Evolutionary conservation across 2,329 filamentous ascomycete genomes (phyloP), one percentile per base, ranked within the genome.

Genomic region (Aspergillus unguis): DNA sequence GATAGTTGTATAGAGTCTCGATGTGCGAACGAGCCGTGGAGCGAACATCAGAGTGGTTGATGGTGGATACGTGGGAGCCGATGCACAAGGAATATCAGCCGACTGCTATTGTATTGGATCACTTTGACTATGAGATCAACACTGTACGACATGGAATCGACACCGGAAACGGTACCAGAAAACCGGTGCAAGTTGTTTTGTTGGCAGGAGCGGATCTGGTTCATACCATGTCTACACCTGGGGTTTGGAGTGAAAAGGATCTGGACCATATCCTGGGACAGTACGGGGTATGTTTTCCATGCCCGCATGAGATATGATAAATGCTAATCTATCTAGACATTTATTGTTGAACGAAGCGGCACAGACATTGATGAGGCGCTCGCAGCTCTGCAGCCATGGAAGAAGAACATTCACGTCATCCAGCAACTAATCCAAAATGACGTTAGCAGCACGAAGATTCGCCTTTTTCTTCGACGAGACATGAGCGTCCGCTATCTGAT

Each of bases 41-140:
- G 28, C 80, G 87, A 61, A 85, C 88, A 47, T 85, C 86, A 46
- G 84, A 84, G 62, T 91, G 88, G 85, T 78, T 95, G 55, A 90
- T 90, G 84, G 88, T 94, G 42, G 90, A 95, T 68, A 85, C 88
- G 0, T 95, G 88, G 86, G 92, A 96, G 77, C 88, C 90, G n/a
- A 77, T 87, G 63, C 85, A 95, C 73, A 83, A 86, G 65, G 81
- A 88, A 60, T 97, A 96, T 68, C 86, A 90, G 57, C 90, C 91
- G 11, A 97, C 92, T 1, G 92, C 92, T 36, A 83, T 87, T 62
- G 92, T 96, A 37, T 78, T 96, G 44, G 90, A 95, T 66, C 92
- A 96, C 72, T 94, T 96, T 63, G 85, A 95, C 60, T 76, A 92
- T 66, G 90, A 96, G 70, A 89, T 96, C 68, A 96, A 96, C 68